These are phyloP conservation scores for Lactifluus volemus DNA, from an alignment of 768 basidiomycete species.

Conservation along the genomic window DNA sequence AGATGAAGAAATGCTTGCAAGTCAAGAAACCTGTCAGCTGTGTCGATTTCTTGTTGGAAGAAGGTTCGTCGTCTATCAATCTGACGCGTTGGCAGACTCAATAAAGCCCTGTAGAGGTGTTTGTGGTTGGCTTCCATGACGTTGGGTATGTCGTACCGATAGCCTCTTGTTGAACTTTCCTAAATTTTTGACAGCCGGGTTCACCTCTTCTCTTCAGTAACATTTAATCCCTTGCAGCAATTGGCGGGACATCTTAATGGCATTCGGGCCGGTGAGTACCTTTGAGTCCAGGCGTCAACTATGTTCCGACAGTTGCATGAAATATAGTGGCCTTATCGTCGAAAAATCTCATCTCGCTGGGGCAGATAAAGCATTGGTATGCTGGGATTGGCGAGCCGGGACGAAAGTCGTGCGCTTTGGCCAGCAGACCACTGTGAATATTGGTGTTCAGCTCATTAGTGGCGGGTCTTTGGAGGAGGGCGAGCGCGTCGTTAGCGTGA, in stretches of 20 bases:
- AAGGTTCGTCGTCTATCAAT: slow-evolving; percentile 38
- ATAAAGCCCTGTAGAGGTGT: slow-evolving; percentile 48
- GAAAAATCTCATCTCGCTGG: slow-evolving; percentile 81
- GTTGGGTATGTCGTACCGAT: slow-evolving; percentile 50
- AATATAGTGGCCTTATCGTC: slow-evolving; percentile 66
- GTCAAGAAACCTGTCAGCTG: slow-evolving; percentile 90
- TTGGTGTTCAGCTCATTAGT: slow-evolving; percentile 78
- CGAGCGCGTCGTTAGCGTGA: slow-evolving; percentile 82
- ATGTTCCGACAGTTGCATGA: not conserved
- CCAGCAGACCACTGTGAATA: slow-evolving; percentile 87
- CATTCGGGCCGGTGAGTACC: slow-evolving; percentile 49
- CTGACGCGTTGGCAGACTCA: not conserved
- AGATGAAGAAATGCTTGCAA: slow-evolving; percentile 63
- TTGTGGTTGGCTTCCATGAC: slow-evolving; percentile 89
- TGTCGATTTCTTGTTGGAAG: slow-evolving; percentile 76
- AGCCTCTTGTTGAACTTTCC: not conserved
- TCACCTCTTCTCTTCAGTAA: slow-evolving; percentile 79
- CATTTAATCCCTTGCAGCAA: slow-evolving; percentile 77
- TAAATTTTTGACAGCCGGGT: slow-evolving; percentile 49
- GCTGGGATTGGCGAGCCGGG: slow-evolving; percentile 87
- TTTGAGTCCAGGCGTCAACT: not conserved
- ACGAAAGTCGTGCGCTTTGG: slow-evolving; percentile 87
- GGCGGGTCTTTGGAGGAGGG: slow-evolving; percentile 43
- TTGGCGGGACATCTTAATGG: slow-evolving; percentile 82
- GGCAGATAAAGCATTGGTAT: slow-evolving; percentile 63